Percentiles rank a stretch among this genome's conserved stretches.
Conservation (phyloP, 805 yeast species). For the Cyberlindnera bimundalis region DNA sequence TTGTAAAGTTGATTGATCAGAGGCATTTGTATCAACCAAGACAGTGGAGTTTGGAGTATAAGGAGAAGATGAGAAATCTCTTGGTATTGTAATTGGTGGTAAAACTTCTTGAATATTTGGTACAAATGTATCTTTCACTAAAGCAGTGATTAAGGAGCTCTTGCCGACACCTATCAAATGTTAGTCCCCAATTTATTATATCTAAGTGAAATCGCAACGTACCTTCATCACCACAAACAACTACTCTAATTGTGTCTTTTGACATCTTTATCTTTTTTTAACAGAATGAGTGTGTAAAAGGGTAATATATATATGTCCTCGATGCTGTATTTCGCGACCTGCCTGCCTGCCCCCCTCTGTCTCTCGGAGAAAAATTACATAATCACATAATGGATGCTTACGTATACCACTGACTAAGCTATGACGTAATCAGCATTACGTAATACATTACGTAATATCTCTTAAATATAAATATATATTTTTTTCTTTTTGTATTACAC, state of each 20-base stretch:
- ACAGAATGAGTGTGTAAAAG: not conserved
- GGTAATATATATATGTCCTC: too few relatives aligned
- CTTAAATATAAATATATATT: too few relatives aligned
- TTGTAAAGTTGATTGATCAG: conserved; percentile 59
- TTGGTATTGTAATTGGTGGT: conserved; percentile 82
- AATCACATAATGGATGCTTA: too few relatives aligned
- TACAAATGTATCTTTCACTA: conserved; percentile 78
- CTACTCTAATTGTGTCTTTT: conserved; percentile 65
- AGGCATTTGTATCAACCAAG: conserved; percentile 74
- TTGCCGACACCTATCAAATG: conserved; percentile 58
- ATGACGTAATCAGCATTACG: too few relatives aligned
- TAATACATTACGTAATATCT: too few relatives aligned
- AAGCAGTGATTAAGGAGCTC: conserved; percentile 70
- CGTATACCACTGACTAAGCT: too few relatives aligned
- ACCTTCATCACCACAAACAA: conserved; percentile 92
- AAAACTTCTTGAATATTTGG: conserved; percentile 73
- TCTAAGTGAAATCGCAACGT: conserved; percentile 9
- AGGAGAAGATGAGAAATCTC: conserved; percentile 57
- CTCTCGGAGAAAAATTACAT: too few relatives aligned
- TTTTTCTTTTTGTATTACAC: too few relatives aligned
- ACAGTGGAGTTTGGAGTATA: conserved; percentile 64
- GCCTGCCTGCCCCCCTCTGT: too few relatives aligned
- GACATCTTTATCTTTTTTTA: conserved; percentile 30
- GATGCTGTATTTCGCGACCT: too few relatives aligned
- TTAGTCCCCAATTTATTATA: not conserved